Evolutionary conservation across 495 filamentous ascomycete species (phyloP).

Genomic region (Lophium mytilinum): DNA sequence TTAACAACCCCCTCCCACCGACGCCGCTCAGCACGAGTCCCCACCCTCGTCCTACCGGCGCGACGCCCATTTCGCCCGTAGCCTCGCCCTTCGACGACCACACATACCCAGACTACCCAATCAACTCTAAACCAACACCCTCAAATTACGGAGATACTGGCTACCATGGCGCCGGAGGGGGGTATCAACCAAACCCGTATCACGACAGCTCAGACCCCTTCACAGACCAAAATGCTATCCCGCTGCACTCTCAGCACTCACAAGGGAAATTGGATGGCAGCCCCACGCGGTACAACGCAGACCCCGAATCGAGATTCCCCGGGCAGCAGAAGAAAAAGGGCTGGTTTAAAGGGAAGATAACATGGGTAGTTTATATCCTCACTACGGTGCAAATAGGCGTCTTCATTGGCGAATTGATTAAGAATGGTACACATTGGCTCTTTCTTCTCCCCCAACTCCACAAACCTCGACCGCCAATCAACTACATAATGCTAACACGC

Average conservation of each 20-base stretch:
- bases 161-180: slow-evolving; percentile 44
- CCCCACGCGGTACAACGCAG: slow-evolving; percentile 23
- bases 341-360: slow-evolving; percentile 54
- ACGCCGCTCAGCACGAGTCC: not conserved
- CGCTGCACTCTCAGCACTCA: slow-evolving; percentile 31
- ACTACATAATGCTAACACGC: slow-evolving; percentile 34
- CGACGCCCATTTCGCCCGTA: slow-evolving; percentile 18
- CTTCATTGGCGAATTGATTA: slow-evolving; percentile 85
- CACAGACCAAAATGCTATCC: slow-evolving; percentile 61
- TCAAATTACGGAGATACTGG: slow-evolving; percentile 21
- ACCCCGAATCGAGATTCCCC: slow-evolving; percentile 33
- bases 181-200: slow-evolving; percentile 20
- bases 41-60: not conserved
- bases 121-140: slow-evolving; percentile 37
- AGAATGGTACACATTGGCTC: slow-evolving; percentile 49
- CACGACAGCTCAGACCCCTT: slow-evolving; percentile 40
- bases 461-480: not conserved
- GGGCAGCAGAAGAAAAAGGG: slow-evolving; percentile 40
- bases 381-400: slow-evolving; percentile 70
- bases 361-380: slow-evolving; percentile 76
- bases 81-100: slow-evolving; percentile 43
- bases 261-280: slow-evolving; percentile 27
- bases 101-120: slow-evolving; percentile 48
- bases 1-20: slow-evolving; percentile 5
- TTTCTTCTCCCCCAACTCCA: slow-evolving; percentile 18